Evolutionary conservation across 306 rosid species (phyloP).

Genomic region (Cucurbita ficifolia): DNA sequence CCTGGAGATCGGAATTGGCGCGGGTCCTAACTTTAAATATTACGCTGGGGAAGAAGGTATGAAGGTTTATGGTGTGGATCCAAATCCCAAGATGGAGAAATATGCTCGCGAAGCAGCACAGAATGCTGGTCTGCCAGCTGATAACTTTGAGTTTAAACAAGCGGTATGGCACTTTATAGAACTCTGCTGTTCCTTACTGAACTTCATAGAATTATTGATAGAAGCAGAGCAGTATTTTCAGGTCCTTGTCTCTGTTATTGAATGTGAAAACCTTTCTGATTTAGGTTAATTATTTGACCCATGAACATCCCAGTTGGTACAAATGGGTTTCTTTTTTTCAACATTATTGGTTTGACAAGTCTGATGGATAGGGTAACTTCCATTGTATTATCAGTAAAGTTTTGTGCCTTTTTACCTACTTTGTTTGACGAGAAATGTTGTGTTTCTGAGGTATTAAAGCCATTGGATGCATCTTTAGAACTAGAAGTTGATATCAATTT

Average conservation of each 20-base stretch:
- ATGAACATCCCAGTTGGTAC: not conserved
- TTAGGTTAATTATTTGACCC: not conserved
- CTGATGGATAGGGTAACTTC: not conserved
- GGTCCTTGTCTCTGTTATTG: not conserved
- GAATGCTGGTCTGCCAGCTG: conserved; percentile 43
- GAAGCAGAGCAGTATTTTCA: not conserved
- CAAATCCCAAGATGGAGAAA: conserved; percentile 65
- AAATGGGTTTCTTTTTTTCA: not conserved
- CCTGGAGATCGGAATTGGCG: conserved; percentile 78
- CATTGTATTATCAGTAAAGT: not conserved
- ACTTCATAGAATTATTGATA: not conserved
- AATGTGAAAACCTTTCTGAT: not conserved
- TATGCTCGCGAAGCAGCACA: conserved; percentile 53
- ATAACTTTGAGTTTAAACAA: conserved; percentile 59
- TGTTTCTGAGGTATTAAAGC: not conserved
- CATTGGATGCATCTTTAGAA: not conserved
- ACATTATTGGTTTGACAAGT: not conserved
- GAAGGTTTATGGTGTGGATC: conserved; percentile 65
- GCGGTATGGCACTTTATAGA: conserved; percentile 29
- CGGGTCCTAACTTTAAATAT: conserved; percentile 68
- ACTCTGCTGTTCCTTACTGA: not conserved
- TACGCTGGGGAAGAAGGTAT: conserved; percentile 36
- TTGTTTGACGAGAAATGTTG: not conserved
- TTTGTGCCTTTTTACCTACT: not conserved
- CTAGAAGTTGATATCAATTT: not conserved